Evolutionary conservation across 805 yeast genomes (phyloP).

Genomic region (Candida oleophila): DNA sequence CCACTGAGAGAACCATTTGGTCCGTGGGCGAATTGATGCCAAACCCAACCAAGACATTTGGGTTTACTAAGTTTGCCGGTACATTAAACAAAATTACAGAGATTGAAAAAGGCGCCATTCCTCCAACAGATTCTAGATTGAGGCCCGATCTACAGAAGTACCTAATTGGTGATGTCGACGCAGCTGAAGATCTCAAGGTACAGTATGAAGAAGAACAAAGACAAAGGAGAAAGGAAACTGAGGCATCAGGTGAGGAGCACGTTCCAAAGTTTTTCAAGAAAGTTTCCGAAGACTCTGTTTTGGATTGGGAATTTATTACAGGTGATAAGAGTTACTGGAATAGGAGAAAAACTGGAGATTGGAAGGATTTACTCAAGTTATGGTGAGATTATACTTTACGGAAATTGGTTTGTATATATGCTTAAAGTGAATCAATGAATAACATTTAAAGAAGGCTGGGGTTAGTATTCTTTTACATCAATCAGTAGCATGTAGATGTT

Average conservation of each 20-base stretch:
- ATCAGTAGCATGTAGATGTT: no score
- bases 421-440: no score
- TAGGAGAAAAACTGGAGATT: constrained; percentile 60
- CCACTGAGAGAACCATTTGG: constrained; percentile 60
- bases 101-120: constrained; percentile 60
- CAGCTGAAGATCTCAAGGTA: constrained; percentile 71
- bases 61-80: constrained; percentile 82
- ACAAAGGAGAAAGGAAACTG: constrained; percentile 60
- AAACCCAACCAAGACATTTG: constrained; percentile 65
- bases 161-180: constrained; percentile 64
- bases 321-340: constrained; percentile 79
- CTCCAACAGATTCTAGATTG: constrained; percentile 86
- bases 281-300: constrained; percentile 31
- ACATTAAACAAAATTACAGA: constrained; percentile 75
- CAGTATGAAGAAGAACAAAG: constrained; percentile 80
- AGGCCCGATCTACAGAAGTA: constrained; percentile 83
- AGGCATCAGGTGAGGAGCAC: constrained; percentile 45
- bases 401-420: no score
- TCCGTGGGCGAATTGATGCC: constrained; percentile 62
- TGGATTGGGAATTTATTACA: constrained; percentile 52
- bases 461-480: no score
- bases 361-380: constrained; percentile 54
- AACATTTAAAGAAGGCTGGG: no score
- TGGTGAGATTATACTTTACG: constrained; percentile 45
- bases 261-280: constrained; percentile 64